Base-by-base conservation (phyloP, 2,329 filamentous ascomycete species). In the Elsinoe arachidis region DNA sequence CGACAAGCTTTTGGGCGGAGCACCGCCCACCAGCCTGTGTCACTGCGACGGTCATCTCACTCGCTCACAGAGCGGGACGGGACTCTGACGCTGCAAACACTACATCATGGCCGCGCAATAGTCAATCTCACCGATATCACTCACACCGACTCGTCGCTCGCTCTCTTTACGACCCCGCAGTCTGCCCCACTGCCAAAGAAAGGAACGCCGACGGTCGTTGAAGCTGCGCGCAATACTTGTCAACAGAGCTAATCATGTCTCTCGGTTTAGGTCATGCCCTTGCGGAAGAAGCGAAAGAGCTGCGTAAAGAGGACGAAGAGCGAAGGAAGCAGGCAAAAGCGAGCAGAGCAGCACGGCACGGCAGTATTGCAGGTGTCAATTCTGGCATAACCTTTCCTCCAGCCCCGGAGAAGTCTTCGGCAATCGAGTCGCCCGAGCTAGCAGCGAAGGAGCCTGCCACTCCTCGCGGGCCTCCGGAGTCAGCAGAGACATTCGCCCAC, bases 281-380 rank as follows among this genome's bases (percentile, higher is more conserved):
- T 30, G 33, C 41, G 26, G 41, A 56, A 19, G 54, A 56, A 46
- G 54, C 54, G 26, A 56, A 38, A 56, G 54, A 56, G 54, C 30
- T 46, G 23, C 66, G 69, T n/a, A 56, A 51, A 17, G 52, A 53
- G 33, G 46, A 57, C 26, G 53, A 64, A 35, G n/a, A 47, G 43
- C 39, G 41, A 26, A 33, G 49, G 33, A 37, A 39, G n/a, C 12
- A 53, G 26, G 49, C 49, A n/a, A 37, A 39, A 21, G 35, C 54
- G 37, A 56, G 30, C 34, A 55, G 38, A 56, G 41, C 39, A 23
- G 21, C 54, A 37, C 34, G 43, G 11, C 21, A 26, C 17, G 54
- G 54, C 19, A 46, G 54, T 34, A 43, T 47, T 37, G 54, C 39
- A 19, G 30, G 41, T 9, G 37, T 49, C 21, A 37, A 30, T 38